These are phyloP conservation scores for Leccinum subrobustum DNA, from an alignment of 1,284 basidiomycete species.

Conservation along the genomic window DNA sequence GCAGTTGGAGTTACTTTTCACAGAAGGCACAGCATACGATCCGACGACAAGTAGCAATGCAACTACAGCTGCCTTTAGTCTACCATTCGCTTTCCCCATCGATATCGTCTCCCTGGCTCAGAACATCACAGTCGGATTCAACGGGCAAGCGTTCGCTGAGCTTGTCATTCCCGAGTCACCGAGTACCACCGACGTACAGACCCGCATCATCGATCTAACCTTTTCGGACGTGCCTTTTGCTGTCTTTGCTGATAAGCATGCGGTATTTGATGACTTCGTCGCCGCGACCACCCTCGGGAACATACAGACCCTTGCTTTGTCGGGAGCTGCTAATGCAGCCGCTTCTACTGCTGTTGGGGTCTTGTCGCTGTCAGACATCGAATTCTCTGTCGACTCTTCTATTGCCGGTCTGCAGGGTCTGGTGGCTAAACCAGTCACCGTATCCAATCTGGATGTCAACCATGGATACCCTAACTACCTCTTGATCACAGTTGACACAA, in stretches of 20 bases:
- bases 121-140: constrained; percentile 57
- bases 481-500: constrained; percentile 66
- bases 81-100: constrained; percentile 73
- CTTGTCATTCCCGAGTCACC: constrained; percentile 62
- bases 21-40: constrained; percentile 50
- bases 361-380: constrained; percentile 59
- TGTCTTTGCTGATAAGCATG: constrained; percentile 51
- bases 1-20: constrained; percentile 64
- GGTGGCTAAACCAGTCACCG: constrained; percentile 55
- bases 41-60: constrained; percentile 61
- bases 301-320: constrained; percentile 53
- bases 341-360: constrained; percentile 74
- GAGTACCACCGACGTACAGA: constrained; percentile 60
- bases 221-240: constrained; percentile 66
- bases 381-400: constrained; percentile 61
- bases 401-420: constrained; percentile 72
- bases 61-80: constrained; percentile 60
- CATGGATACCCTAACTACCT: constrained; percentile 69
- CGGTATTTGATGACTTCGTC: constrained; percentile 63
- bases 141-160: constrained; percentile 58
- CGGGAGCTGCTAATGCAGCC: constrained; percentile 58
- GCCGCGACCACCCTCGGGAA: constrained; percentile 59
- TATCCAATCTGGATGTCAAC: constrained; percentile 66
- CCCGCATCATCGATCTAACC: constrained; percentile 60
- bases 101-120: constrained; percentile 64